Evolutionary conservation across 139 green algal genomes (phyloP).

Genomic region (Tetraselmis striata): DNA sequence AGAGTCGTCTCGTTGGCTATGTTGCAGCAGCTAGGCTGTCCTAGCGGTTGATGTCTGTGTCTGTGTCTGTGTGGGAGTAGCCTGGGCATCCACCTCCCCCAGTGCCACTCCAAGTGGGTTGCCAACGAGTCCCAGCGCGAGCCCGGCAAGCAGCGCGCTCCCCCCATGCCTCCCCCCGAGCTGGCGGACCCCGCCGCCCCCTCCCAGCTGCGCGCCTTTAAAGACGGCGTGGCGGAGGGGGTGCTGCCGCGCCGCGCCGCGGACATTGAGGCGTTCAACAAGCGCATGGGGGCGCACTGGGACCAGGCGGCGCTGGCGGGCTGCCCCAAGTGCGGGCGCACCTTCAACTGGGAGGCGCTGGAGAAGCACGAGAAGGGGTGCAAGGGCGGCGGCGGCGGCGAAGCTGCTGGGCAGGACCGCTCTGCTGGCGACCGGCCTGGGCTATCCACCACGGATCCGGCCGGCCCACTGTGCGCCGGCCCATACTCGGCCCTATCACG

Average conservation of each 20-base stretch:
- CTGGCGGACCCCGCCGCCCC: neutral
- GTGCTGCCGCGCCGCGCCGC: neutral
- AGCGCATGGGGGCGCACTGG: neutral
- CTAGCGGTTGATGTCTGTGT: too few species aligned
- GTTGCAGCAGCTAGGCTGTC: too few species aligned
- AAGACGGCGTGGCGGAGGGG: neutral
- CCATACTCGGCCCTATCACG: too few species aligned
- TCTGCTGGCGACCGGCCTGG: too few species aligned
- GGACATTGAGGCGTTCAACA: slow-evolving; percentile 4
- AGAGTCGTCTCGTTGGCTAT: too few species aligned
- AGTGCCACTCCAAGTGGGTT: neutral
- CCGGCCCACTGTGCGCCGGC: too few species aligned
- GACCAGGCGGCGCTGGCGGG: neutral
- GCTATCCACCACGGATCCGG: too few species aligned
- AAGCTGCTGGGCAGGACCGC: too few species aligned
- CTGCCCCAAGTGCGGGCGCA: neutral
- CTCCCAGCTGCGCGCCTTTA: neutral
- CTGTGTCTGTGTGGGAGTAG: too few species aligned
- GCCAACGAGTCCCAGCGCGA: neutral
- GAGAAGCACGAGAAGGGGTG: slow-evolving; percentile 5
- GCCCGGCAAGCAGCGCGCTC: neutral
- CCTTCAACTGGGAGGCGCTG: slow-evolving; percentile 8
- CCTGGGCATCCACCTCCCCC: neutral
- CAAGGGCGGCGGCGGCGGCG: neutral
- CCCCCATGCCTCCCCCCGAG: neutral